phyloP scores from a whole-genome alignment of 169 alveolate genomes.

The Plasmodium vinckei region DNA sequence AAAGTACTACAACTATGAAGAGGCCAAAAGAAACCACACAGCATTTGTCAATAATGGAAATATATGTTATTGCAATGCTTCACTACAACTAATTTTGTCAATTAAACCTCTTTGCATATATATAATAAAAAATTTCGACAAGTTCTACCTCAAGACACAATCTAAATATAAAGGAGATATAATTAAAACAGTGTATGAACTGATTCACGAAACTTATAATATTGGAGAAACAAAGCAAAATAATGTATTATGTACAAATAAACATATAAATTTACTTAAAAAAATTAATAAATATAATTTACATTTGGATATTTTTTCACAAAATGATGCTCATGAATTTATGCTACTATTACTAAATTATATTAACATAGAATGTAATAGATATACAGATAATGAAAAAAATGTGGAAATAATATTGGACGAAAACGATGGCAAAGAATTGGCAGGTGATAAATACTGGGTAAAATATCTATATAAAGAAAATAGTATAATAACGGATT shows the following conservation, averaged over 20 bases:
- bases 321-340: slow-evolving; percentile 76
- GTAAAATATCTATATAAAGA: slow-evolving; percentile 60
- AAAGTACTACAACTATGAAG: slow-evolving; percentile 38
- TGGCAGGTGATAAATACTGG: slow-evolving; percentile 73
- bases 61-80: slow-evolving; percentile 73
- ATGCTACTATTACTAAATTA: slow-evolving; percentile 39
- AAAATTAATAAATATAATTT: slow-evolving; percentile 62
- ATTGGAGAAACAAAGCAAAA: background rate
- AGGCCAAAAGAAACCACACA: slow-evolving; percentile 31
- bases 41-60: slow-evolving; percentile 60
- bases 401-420: slow-evolving; percentile 47
- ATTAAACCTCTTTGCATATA: slow-evolving; percentile 67
- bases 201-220: slow-evolving; percentile 46
- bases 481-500: slow-evolving; percentile 68
- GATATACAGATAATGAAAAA: slow-evolving; percentile 26
- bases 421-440: slow-evolving; percentile 70
- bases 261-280: slow-evolving; percentile 57
- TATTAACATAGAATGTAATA: slow-evolving; percentile 69
- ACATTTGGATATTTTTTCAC: slow-evolving; percentile 45
- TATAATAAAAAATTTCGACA: slow-evolving; percentile 31
- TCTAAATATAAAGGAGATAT: slow-evolving; percentile 74
- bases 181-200: slow-evolving; percentile 29
- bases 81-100: slow-evolving; percentile 56
- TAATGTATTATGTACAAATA: slow-evolving; percentile 36
- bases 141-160: slow-evolving; percentile 23